Evolutionary conservation across 495 filamentous ascomycete species (phyloP).

Genomic region (Gamarada debralockiae): DNA sequence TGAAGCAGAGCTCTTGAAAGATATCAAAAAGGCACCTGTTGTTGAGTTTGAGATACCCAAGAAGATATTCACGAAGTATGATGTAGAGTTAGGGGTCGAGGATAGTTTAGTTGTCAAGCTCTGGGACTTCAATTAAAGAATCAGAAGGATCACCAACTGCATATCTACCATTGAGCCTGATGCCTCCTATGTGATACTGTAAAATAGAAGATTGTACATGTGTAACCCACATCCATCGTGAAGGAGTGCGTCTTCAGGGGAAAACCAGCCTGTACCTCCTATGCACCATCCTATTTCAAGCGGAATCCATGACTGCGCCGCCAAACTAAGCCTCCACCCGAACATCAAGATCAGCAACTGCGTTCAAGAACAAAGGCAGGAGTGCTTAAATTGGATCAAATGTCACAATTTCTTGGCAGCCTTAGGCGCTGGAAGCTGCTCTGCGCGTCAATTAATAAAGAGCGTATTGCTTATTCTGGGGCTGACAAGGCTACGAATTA

Average conservation of each 20-base stretch:
- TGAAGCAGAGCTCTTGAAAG: constrained; percentile 74
- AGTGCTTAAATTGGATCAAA: not conserved
- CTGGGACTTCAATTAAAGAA: constrained; percentile 45
- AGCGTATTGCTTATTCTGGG: not conserved
- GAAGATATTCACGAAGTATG: constrained; percentile 66
- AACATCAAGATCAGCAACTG: constrained; percentile 17
- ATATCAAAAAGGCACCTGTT: constrained; percentile 78
- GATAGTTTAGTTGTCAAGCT: constrained; percentile 47
- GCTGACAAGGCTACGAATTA: not conserved
- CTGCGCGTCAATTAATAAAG: constrained; percentile 13
- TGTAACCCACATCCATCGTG: too few relatives aligned
- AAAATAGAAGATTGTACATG: too few relatives aligned
- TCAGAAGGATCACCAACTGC: not conserved
- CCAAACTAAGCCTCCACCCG: constrained; percentile 18
- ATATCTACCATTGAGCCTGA: not conserved
- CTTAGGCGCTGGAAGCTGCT: constrained; percentile 5
- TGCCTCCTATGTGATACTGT: not conserved
- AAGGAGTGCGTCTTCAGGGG: too few relatives aligned
- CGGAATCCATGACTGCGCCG: constrained; percentile 9
- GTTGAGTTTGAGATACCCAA: constrained; percentile 95
- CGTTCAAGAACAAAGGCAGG: not conserved
- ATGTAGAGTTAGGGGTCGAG: constrained; percentile 33
- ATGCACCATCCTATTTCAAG: not conserved
- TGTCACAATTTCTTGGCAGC: constrained; percentile 7
- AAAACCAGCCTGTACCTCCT: too few relatives aligned